Evolutionary conservation across 2,329 filamentous ascomycete genomes (phyloP).

Genomic region (Raffaelea deltoideospora): DNA sequence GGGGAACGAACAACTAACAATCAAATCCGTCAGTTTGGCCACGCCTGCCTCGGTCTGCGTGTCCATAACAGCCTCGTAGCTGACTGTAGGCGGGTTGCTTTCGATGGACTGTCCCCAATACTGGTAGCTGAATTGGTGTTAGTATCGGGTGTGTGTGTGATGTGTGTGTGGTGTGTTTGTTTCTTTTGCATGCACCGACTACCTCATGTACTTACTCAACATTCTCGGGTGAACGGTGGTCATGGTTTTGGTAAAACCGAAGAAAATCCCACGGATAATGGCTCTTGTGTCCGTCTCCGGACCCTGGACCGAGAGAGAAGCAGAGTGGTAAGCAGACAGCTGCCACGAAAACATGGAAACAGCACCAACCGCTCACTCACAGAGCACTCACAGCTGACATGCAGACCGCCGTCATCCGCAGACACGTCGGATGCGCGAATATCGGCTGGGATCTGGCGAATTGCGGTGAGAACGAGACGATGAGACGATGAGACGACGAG

Average conservation of each 20-base stretch:
- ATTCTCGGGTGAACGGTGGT: slow-evolving; percentile 18
- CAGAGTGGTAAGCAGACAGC: too few relatives aligned
- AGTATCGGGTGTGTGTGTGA: background rate
- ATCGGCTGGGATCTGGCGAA: slow-evolving; percentile 28
- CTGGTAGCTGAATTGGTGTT: slow-evolving; percentile 6
- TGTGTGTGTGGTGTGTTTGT: background rate
- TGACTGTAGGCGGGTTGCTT: slow-evolving; percentile 38
- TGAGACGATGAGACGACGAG: too few relatives aligned
- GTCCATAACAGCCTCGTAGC: slow-evolving; percentile 45
- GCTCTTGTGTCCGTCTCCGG: slow-evolving; percentile 51
- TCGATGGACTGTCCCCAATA: slow-evolving; percentile 21
- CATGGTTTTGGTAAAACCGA: slow-evolving; percentile 23
- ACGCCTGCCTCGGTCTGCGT: slow-evolving; percentile 34
- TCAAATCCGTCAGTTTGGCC: slow-evolving; percentile 44
- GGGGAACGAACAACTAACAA: slow-evolving; percentile 18
- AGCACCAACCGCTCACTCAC: too few relatives aligned
- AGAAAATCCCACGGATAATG: slow-evolving; percentile 52
- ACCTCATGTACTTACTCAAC: slow-evolving; percentile 14
- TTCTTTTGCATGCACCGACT: too few relatives aligned
- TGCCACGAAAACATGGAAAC: background rate
- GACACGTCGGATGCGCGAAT: slow-evolving; percentile 20
- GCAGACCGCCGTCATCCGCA: slow-evolving; percentile 21
- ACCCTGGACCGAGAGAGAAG: slow-evolving; percentile 33
- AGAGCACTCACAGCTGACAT: slow-evolving; percentile 37
- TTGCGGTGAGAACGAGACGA: too few relatives aligned